Evolutionary conservation across 768 basidiomycete species (phyloP).

Genomic region (Cystobasidium ongulense): DNA sequence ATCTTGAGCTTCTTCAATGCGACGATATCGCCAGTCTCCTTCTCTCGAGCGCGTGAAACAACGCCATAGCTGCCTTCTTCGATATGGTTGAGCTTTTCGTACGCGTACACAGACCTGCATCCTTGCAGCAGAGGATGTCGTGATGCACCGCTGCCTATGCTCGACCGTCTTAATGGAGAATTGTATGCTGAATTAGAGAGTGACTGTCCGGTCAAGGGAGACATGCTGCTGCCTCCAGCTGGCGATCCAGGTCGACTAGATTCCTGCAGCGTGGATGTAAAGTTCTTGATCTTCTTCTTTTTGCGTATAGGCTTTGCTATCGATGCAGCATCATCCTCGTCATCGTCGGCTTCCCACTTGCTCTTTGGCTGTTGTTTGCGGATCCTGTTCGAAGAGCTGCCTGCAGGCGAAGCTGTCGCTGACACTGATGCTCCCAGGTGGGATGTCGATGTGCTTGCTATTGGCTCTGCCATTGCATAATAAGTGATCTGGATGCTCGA

Average conservation of each 20-base stretch:
- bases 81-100: slow-evolving; percentile 91
- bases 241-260: slow-evolving; percentile 7
- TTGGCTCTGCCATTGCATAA: neutral
- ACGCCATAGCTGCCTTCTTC: slow-evolving; percentile 98
- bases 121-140: slow-evolving; percentile 68
- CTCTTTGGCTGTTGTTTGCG: slow-evolving; percentile 5
- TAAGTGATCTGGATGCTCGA: too few relatives aligned
- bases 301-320: slow-evolving; percentile 15
- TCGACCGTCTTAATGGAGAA: neutral
- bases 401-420: neutral
- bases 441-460: neutral
- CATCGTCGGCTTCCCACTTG: slow-evolving; percentile 36
- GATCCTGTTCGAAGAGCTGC: neutral
- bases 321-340: slow-evolving; percentile 27
- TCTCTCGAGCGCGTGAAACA: slow-evolving; percentile 92
- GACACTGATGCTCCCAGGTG: too few relatives aligned
- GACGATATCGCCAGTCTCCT: slow-evolving; percentile 87
- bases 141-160: neutral
- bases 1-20: slow-evolving; percentile 96
- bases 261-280: slow-evolving; percentile 18
- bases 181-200: neutral
- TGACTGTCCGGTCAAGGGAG: neutral
- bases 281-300: slow-evolving; percentile 31
- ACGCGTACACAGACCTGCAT: slow-evolving; percentile 86
- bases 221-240: neutral